Evolutionary conservation across 1,139 yeast genomes (phyloP).

Genomic region (Hemisphaericaspora lyxosophila): DNA sequence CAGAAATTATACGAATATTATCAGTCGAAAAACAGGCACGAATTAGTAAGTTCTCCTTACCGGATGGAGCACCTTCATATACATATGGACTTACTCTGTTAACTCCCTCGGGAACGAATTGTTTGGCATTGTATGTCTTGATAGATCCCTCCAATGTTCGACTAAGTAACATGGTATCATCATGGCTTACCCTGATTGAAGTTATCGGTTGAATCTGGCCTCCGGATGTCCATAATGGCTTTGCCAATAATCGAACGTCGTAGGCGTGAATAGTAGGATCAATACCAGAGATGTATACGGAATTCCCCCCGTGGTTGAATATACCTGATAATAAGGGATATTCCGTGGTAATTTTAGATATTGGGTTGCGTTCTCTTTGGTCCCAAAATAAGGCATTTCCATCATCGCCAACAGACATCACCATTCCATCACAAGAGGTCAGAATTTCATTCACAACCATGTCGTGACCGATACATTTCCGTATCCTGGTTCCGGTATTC

Average conservation of each 20-base stretch:
- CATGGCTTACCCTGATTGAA: constrained; percentile 48
- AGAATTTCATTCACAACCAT: constrained; percentile 57
- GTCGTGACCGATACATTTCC: constrained; percentile 54
- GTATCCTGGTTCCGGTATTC: constrained; percentile 51
- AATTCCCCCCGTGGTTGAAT: constrained; percentile 34
- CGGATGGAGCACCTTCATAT: constrained; percentile 61
- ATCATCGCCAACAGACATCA: constrained; percentile 65
- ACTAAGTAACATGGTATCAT: constrained; percentile 51
- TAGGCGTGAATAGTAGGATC: constrained; percentile 62
- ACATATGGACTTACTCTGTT: constrained; percentile 43
- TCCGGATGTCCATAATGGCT: constrained; percentile 46
- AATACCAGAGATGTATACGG: constrained; percentile 61
- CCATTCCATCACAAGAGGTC: constrained; percentile 22
- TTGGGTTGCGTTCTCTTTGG: constrained; percentile 47
- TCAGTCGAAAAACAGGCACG: constrained; percentile 47
- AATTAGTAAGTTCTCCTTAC: constrained; percentile 52
- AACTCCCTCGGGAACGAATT: constrained; percentile 36
- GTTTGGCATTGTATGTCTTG: constrained; percentile 55
- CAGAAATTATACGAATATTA: constrained; percentile 47
- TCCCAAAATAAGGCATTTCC: constrained; percentile 67
- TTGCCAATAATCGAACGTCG: constrained; percentile 46
- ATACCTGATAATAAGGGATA: constrained; percentile 63
- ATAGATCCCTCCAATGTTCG: constrained; percentile 59
- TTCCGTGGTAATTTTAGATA: constrained; percentile 38
- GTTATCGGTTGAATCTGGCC: constrained; percentile 53